phyloP scores from a whole-genome alignment of 2,329 filamentous ascomycete genomes.

The Hypoxylon sp. region DNA sequence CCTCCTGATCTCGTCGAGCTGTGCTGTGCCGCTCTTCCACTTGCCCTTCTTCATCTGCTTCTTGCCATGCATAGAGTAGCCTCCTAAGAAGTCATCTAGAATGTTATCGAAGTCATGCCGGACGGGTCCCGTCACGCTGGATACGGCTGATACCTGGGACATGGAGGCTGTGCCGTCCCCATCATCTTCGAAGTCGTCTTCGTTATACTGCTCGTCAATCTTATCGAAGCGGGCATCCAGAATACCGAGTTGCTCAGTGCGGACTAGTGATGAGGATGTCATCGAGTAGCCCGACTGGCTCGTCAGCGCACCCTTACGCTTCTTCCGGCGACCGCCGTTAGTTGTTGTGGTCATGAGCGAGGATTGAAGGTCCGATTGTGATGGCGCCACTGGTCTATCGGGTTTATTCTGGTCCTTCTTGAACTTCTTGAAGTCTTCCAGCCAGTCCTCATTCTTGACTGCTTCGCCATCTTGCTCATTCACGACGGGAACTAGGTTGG shows the following conservation, averaged over 20 bases:
- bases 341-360: constrained; percentile 83
- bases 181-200: constrained; percentile 64
- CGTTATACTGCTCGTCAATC: constrained; percentile 80
- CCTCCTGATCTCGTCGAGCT: constrained; percentile 90
- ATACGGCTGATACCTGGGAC: constrained; percentile 74
- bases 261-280: constrained; percentile 88
- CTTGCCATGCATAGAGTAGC: constrained; percentile 79
- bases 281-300: constrained; percentile 90
- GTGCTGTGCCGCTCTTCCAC: constrained; percentile 84
- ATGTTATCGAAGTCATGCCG: constrained; percentile 88
- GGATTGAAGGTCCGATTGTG: constrained; percentile 76
- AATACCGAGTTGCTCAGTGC: constrained; percentile 88
- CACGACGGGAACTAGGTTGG: constrained; percentile 61
- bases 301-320: constrained; percentile 93
- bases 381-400: constrained; percentile 60
- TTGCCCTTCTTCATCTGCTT: constrained; percentile 84
- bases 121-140: constrained; percentile 77
- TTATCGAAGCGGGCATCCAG: constrained; percentile 93
- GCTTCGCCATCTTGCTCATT: constrained; percentile 59
- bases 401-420: constrained; percentile 80
- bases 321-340: constrained; percentile 87
- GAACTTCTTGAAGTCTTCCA: constrained; percentile 94
- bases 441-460: constrained; percentile 82
- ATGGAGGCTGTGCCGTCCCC: constrained; percentile 69
- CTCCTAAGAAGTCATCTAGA: constrained; percentile 92